Base-by-base conservation (phyloP, 768 basidiomycete species). In the Macrolepiota albuminosa region DNA sequence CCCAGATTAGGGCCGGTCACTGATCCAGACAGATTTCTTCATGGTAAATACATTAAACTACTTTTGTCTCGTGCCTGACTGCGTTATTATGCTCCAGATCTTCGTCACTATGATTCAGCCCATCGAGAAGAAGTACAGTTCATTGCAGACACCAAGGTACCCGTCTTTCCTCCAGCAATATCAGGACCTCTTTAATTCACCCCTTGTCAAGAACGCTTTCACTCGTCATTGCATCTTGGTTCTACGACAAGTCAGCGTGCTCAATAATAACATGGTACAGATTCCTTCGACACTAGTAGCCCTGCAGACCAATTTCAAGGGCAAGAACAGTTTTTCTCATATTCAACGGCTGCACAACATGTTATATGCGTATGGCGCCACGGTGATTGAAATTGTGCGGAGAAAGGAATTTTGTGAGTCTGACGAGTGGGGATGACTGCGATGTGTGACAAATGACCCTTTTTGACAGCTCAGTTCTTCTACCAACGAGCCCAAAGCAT, bases 321-420 rank as follows among this genome's bases (percentile, higher is more conserved):
- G 78, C 58, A 80, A 91, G 68, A 91, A 86, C 34, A 89, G 88
- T 60, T 98, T 98, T 69, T 81, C 88, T n/a, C 94, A 98, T 72
- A 89, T 98, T 14, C 84, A 89, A 53, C 81, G 96, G 18, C 76
- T 98, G 46, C 94, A 96, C 69, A 87, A 83, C 57, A 91, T 98
- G 84, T 71, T 95, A 0, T 95, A 93, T 68, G 93, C 92, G 0
- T 98, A 98, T 71, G 90, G 91, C 0, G 91, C 92, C 1, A 93
- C 94, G 0, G 82, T 97, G 9, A 81, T 95, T 18, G 96, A 98
- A 72, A 86, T 98, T 34, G 91, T 95, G 2, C 80, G 96, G 59
- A 79, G 96, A 57, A 92, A 92, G 66, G 93, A 96, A 69, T 97
- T 96, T 71, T 80, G 93, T 89, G 61, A 71, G 86, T 71, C 8